Evolutionary conservation across 2,329 filamentous ascomycete species (phyloP).

Genomic region (Aspergillus udagawae): DNA sequence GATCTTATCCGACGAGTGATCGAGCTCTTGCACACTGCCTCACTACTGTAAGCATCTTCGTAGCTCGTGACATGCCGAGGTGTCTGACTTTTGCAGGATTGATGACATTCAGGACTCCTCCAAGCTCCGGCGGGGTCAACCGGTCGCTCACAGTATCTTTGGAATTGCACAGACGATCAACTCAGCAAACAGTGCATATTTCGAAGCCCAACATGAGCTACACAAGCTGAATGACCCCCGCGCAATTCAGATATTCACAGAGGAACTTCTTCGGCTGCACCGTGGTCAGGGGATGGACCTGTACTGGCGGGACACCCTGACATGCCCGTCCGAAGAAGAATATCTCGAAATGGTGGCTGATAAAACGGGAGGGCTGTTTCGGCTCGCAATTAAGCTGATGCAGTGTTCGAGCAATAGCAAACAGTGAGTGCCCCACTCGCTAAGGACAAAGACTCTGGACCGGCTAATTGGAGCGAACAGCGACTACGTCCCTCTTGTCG

Average conservation of each 20-base stretch:
- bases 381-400: conserved; percentile 37
- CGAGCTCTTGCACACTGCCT: conserved; percentile 42
- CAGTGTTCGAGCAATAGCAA: conserved; percentile 21
- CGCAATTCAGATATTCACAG: conserved; percentile 33
- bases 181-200: conserved; percentile 42
- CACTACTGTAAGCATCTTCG: conserved; percentile 32
- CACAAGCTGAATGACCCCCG: conserved; percentile 25
- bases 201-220: conserved; percentile 31
- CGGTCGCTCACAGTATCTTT: conserved; percentile 47
- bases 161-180: conserved; percentile 48
- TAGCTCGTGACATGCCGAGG: too few species aligned
- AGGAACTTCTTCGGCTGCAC: conserved; percentile 37
- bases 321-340: conserved; percentile 36
- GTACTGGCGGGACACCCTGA: conserved; percentile 38
- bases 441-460: neutral
- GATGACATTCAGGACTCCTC: conserved; percentile 50
- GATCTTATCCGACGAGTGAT: conserved; percentile 39
- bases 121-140: conserved; percentile 42
- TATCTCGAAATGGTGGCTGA: conserved; percentile 42
- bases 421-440: neutral
- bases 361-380: conserved; percentile 42
- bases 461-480: conserved; percentile 1
- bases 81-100: conserved; percentile 24
- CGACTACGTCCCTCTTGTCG: conserved; percentile 61
- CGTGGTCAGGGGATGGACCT: conserved; percentile 42